phyloP scores from a whole-genome alignment of 108 stramenopile species.

The Fistulifera pelliculosa region DNA sequence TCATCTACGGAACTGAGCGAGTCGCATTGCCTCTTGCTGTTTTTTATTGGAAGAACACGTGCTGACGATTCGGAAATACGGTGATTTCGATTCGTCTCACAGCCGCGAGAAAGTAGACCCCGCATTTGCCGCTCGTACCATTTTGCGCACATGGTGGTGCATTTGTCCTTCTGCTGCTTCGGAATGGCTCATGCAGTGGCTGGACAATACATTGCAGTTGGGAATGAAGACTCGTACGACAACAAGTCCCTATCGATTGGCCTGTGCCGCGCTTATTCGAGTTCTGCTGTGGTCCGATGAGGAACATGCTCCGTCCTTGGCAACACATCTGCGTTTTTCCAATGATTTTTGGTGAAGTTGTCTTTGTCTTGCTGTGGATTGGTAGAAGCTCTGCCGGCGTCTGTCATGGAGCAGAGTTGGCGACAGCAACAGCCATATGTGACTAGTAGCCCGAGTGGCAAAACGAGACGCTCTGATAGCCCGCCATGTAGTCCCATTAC shows the following conservation, averaged over 20 bases:
- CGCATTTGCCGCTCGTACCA: conserved; percentile 51
- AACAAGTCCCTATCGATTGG: conserved; percentile 41
- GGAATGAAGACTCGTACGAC: conserved; percentile 15
- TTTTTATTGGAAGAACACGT: conserved; percentile 60
- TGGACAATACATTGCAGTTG: conserved; percentile 27
- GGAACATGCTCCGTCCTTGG: conserved; percentile 22
- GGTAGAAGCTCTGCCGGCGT: conserved; percentile 54
- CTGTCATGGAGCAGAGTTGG: conserved; percentile 29
- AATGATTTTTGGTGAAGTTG: conserved; percentile 46
- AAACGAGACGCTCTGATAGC: no score
- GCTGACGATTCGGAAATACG: conserved; percentile 47
- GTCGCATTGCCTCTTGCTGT: conserved; percentile 44
- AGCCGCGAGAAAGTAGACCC: conserved; percentile 52
- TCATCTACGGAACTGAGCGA: conserved; percentile 25
- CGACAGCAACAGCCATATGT: background rate
- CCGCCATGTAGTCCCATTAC: no score
- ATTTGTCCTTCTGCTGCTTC: conserved; percentile 13
- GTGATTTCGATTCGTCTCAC: conserved; percentile 49
- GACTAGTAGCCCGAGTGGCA: no score
- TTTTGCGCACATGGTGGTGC: conserved; percentile 61
- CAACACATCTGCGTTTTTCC: conserved; percentile 33
- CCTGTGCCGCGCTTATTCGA: conserved; percentile 64
- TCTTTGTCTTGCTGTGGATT: conserved; percentile 61
- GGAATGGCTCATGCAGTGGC: conserved; percentile 27
- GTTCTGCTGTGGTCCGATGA: conserved; percentile 55